Conservation (phyloP, 169 alveolate species). For the Plasmodium adleri region DNA sequence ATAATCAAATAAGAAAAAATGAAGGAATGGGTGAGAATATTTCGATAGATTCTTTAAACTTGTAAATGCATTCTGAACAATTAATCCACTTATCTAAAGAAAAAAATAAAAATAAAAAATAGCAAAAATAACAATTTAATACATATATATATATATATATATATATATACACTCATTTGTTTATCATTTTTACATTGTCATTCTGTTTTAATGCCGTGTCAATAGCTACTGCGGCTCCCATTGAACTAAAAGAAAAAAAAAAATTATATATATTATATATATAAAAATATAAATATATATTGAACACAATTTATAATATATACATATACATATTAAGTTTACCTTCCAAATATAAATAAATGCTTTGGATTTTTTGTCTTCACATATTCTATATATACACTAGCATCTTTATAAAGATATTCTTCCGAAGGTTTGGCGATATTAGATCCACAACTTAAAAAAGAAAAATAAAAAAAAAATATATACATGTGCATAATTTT, state of each 20-base stretch:
- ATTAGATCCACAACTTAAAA: slow-evolving; percentile 33
- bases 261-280: neutral
- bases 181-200: slow-evolving; percentile 9
- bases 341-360: slow-evolving; percentile 54
- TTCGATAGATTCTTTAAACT: slow-evolving; percentile 30
- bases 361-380: slow-evolving; percentile 8
- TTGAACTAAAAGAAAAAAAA: slow-evolving; percentile 10
- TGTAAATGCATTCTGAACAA: slow-evolving; percentile 46
- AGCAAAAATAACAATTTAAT: neutral
- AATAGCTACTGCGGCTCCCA: slow-evolving; percentile 72
- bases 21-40: slow-evolving; percentile 7
- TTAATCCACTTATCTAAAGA: slow-evolving; percentile 34
- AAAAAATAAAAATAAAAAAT: neutral
- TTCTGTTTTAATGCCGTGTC: slow-evolving; percentile 35
- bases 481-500: neutral
- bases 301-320: neutral
- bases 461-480: neutral
- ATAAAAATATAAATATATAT: neutral
- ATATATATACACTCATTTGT: neutral
- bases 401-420: slow-evolving; percentile 37
- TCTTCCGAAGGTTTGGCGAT: slow-evolving; percentile 31
- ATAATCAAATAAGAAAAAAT: slow-evolving; percentile 19
- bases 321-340: neutral
- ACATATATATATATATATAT: slow-evolving; percentile 8
- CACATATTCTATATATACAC: slow-evolving; percentile 20